Evolutionary conservation across 805 yeast species (phyloP).

Genomic region (Candida adriatica): DNA sequence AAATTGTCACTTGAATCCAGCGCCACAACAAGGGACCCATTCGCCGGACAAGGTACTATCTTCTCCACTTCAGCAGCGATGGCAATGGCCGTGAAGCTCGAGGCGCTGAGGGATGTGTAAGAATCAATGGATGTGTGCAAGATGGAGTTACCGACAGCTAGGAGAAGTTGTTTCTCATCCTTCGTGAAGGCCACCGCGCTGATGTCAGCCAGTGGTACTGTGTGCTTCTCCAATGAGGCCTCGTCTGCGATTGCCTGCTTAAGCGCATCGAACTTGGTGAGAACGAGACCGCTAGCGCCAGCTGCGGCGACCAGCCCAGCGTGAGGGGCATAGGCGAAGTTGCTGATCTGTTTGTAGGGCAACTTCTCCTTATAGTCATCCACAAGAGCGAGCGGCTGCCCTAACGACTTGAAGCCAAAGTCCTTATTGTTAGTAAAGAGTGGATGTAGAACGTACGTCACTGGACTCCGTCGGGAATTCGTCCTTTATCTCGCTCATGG

Average conservation of each 20-base stretch:
- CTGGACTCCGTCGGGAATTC: neutral
- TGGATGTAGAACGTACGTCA: neutral
- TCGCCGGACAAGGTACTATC: constrained; percentile 20
- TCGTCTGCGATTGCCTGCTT: constrained; percentile 22
- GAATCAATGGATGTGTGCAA: constrained; percentile 8
- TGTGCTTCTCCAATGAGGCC: constrained; percentile 13
- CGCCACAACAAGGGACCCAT: constrained; percentile 13
- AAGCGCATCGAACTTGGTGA: constrained; percentile 30
- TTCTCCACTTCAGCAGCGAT: constrained; percentile 12
- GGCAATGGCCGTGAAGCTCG: constrained; percentile 10
- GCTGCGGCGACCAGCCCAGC: constrained; percentile 32
- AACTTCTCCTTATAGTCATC: constrained; percentile 27
- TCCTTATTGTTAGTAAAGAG: constrained; percentile 24
- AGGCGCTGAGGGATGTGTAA: constrained; percentile 1
- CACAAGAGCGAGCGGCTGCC: constrained; percentile 28
- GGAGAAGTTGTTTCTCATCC: constrained; percentile 26
- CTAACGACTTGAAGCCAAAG: constrained; percentile 37
- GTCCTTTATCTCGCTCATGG: neutral
- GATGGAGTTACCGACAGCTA: constrained; percentile 22
- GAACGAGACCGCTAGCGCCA: constrained; percentile 27
- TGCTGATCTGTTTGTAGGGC: constrained; percentile 29
- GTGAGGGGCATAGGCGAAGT: constrained; percentile 32
- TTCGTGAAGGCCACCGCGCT: constrained; percentile 26
- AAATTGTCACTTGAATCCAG: constrained; percentile 14
- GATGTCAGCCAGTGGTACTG: constrained; percentile 18